Evolutionary conservation across 495 filamentous ascomycete species (phyloP).

Genomic region (Penicillium fimorum): DNA sequence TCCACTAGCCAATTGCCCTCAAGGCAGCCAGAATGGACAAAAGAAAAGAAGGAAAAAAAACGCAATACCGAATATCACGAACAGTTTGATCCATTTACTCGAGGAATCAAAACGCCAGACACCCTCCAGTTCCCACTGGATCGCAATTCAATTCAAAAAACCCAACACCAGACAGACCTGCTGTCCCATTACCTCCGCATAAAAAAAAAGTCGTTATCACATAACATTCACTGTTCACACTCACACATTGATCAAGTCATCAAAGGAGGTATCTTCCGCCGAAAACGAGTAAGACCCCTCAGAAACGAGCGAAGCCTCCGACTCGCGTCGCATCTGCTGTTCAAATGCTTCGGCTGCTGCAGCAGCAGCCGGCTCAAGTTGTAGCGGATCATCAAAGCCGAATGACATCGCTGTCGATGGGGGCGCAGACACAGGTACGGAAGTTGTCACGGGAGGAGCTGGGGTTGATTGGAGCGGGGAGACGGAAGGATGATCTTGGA

Average conservation of each 20-base stretch:
- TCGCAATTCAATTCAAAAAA: conserved; percentile 12
- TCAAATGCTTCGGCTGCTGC: conserved; percentile 24
- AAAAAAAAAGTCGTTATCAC: neutral
- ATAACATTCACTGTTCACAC: neutral
- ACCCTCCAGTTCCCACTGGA: conserved; percentile 23
- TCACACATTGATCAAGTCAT: conserved; percentile 37
- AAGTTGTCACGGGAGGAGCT: neutral
- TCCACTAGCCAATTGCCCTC: neutral
- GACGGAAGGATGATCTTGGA: conserved; percentile 10
- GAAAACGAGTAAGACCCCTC: conserved; percentile 35
- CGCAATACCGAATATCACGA: neutral
- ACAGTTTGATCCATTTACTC: conserved; percentile 3
- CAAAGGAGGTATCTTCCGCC: conserved; percentile 31
- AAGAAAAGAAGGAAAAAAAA: neutral
- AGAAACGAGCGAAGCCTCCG: conserved; percentile 29
- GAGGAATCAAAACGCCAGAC: conserved; percentile 18
- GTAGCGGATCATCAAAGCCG: conserved; percentile 40
- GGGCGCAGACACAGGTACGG: conserved; percentile 7
- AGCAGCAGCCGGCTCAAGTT: conserved; percentile 22
- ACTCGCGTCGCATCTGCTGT: conserved; percentile 33
- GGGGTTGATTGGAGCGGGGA: conserved; percentile 15
- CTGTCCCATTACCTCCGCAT: conserved; percentile 4
- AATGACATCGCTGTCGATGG: conserved; percentile 27
- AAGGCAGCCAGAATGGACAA: conserved; percentile 4
- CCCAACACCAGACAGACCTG: conserved; percentile 11